Percentiles rank a stretch among this genome's conserved stretches.
These are phyloP conservation scores for Monosporascus sp. DNA, from an alignment of 2,329 filamentous ascomycete species.

Conservation along the genomic window DNA sequence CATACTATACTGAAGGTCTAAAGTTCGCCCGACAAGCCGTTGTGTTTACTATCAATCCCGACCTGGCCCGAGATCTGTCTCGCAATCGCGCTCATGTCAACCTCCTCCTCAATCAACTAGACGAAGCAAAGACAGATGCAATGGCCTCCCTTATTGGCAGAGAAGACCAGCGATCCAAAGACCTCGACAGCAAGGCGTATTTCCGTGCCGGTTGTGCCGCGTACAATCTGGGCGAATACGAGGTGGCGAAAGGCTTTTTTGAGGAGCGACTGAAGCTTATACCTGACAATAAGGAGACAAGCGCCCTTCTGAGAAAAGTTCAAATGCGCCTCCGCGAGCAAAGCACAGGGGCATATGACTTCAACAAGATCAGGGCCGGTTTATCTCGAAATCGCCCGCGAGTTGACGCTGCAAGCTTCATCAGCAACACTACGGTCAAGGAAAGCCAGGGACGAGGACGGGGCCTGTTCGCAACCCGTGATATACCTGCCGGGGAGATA, in stretches of 20 bases:
- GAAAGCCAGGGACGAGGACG: slow-evolving; percentile 24
- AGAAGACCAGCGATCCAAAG: slow-evolving; percentile 5
- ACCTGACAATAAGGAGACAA: slow-evolving; percentile 16
- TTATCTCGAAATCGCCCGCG: slow-evolving; percentile 24
- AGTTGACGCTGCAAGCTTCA: slow-evolving; percentile 25
- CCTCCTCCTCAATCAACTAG: slow-evolving; percentile 24
- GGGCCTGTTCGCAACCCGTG: slow-evolving; percentile 31
- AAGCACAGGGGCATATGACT: slow-evolving; percentile 14
- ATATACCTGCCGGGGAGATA: slow-evolving; percentile 28
- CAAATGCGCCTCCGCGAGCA: slow-evolving; percentile 20
- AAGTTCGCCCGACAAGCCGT: slow-evolving; percentile 1
- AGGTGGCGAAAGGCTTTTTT: slow-evolving; percentile 18
- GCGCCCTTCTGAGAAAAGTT: slow-evolving; percentile 13
- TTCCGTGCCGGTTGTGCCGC: slow-evolving; percentile 27
- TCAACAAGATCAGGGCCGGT: slow-evolving; percentile 14
- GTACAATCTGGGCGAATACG: slow-evolving; percentile 23
- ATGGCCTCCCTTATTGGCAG: slow-evolving; percentile 22
- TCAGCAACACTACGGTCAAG: slow-evolving; percentile 20
- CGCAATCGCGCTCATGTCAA: slow-evolving; percentile 29
- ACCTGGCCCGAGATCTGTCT: slow-evolving; percentile 25
- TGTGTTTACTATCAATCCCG: neutral
- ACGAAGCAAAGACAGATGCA: slow-evolving; percentile 27
- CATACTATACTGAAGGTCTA: slow-evolving; percentile 23
- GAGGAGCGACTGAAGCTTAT: slow-evolving; percentile 17
- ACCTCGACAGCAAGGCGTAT: slow-evolving; percentile 28